Evolutionary conservation across 805 yeast genomes (phyloP), one percentile per base, ranked within the genome.

Genomic region (Ogataea salicorniae): DNA sequence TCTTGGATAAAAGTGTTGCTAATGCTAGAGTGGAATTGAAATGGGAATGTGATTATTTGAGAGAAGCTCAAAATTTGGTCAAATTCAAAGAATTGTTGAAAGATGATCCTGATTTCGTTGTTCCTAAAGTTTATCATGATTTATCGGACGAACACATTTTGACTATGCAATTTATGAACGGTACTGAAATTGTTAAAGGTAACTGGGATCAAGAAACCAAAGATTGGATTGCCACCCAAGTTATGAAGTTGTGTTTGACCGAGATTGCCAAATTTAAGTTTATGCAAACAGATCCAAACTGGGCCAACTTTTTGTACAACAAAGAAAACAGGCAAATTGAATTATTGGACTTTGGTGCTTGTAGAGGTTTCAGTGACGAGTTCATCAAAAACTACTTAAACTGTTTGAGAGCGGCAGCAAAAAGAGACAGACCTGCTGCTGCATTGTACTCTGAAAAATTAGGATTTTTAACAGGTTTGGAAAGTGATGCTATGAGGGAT

Each of bases 211-310:
- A 90, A 68, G 80, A 79, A 8, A 80, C 84, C 7, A 81, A 77
- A 51, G 73, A 94, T 67, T 86, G 86, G 80, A 83, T 94, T 45
- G 95, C 96, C 16, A 79, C 87, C 4, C 77, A 84, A 54, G 82
- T 94, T 45, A 86, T 94, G 96, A 77, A 88, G 54, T 73, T 94
- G 38, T 90, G 97, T 61, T 70, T 94, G 42, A 73, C 77, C 56
- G 99, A 94, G 68, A 87, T 94, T 64, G 87, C 90, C 14, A 71
- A 79, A 56, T 91, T 85, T 71, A 79, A 77, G 59, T 92, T 84
- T 69, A 94, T 94, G 99, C 99, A 94, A 69, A 92, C 98, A 1
- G 99, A 94, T 69, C 99, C 99, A 44, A 94, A 94, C 66, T 94
- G 99, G 99, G 97, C 99, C 40, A 94, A 94, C 66, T 94, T 94